These are phyloP conservation scores for Diaporthe vexans DNA, from an alignment of 2,329 filamentous ascomycete species.

Conservation along the genomic window DNA sequence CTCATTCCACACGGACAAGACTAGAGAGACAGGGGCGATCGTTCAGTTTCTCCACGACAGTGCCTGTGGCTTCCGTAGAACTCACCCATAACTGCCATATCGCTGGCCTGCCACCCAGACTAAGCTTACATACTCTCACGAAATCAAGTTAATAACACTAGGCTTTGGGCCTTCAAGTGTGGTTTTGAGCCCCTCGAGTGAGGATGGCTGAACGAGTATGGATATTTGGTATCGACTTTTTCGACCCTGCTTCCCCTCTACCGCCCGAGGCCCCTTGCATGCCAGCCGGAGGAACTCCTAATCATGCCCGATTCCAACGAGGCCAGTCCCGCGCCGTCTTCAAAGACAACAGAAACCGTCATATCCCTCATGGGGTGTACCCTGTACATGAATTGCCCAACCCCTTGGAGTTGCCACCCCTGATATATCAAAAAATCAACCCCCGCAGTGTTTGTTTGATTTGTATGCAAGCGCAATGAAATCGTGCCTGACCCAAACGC, in stretches of 20 bases:
- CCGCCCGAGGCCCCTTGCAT: slow-evolving; percentile 15
- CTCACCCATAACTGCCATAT: background rate
- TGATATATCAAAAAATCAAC: background rate
- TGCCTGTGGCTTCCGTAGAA: too few species aligned
- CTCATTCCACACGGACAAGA: background rate
- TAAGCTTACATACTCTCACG: background rate
- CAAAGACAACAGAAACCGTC: slow-evolving; percentile 24
- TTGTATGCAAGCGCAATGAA: slow-evolving; percentile 36
- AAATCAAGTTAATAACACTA: too few species aligned
- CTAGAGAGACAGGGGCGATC: background rate
- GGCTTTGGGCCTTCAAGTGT: background rate
- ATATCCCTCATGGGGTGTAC: slow-evolving; percentile 17
- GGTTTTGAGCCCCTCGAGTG: slow-evolving; percentile 28
- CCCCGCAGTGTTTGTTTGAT: slow-evolving; percentile 15
- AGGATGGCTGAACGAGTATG: slow-evolving; percentile 14
- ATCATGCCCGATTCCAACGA: slow-evolving; percentile 18
- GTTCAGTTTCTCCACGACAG: background rate
- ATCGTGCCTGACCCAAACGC: slow-evolving; percentile 38
- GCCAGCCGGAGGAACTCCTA: slow-evolving; percentile 5
- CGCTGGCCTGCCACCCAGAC: background rate
- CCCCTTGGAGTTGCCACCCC: background rate
- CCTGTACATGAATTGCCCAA: slow-evolving; percentile 17
- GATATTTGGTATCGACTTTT: slow-evolving; percentile 37
- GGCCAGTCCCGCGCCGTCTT: slow-evolving; percentile 28
- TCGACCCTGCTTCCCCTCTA: slow-evolving; percentile 19